Base-by-base conservation (phyloP, 257 asterid species). In the Solanum pimpinellifolium region DNA sequence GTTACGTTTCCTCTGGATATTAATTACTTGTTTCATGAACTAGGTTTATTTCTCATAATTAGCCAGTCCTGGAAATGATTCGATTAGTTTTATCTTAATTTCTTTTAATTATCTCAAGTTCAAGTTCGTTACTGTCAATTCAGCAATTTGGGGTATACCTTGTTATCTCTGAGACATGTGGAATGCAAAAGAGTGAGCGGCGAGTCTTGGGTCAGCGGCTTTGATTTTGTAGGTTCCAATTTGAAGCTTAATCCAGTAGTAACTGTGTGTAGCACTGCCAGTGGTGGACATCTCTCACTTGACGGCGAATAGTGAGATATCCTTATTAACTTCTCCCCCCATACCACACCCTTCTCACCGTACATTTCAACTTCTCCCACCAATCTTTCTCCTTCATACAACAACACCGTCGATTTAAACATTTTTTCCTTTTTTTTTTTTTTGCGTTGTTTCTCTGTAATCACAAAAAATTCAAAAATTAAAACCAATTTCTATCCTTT, bases 221-320 rank as follows among this genome's bases (percentile, higher is more conserved):
- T 93, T 52, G 84, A 86, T 86, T 86, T 87, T 82, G 86, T 85
- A 42, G 95, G 91, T 92, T 96, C 98, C 98, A 97, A 37, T 92
- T 94, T 95, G 98, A 96, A 95, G 95, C 96, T 92, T 70, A 90
- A 70, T 86, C 94, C 94, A 78, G 86, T n/a, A 1, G 92, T 88
- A 69, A 94, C 75, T 1, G 98, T 95, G 85, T 91, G 98, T 56
- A 97, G 94, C 91, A 97, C 98, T 7, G 99, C 97, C 41, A 97
- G 92, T 44, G 99, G 98, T 72, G 98, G 96, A 88, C 99, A 95
- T 90, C 99, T 89, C 92, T 94, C 98, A 76, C 99, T 97, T 39
- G 99, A 91, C 65, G 91, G 91, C 11, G 98, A 94, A 87, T 88
- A 94, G 87, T 94, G 94, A 76, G 95, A 91, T 83, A 97, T 94